Conservation (phyloP, 179 eudicot species). For the Vitellaria paradoxa region DNA sequence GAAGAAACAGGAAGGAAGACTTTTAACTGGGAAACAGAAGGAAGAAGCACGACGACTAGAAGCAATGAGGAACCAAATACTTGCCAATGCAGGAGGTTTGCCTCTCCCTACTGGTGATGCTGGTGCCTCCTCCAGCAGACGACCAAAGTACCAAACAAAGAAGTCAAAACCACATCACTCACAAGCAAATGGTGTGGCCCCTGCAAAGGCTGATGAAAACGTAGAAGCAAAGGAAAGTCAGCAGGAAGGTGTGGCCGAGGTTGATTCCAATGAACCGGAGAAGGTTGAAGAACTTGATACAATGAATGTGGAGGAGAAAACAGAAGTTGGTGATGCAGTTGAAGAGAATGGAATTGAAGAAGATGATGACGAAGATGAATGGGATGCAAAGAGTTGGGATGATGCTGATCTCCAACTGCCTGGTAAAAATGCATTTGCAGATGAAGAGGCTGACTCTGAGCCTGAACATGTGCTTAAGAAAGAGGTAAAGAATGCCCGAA, state of each 20-base stretch:
- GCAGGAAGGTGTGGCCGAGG: slow-evolving; percentile 37
- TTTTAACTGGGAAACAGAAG: slow-evolving; percentile 86
- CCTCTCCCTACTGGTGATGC: slow-evolving; percentile 47
- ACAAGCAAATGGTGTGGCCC: slow-evolving; percentile 42
- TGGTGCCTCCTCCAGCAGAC: slow-evolving; percentile 46
- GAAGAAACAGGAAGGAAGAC: slow-evolving; percentile 77
- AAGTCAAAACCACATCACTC: slow-evolving; percentile 52
- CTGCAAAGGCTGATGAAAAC: slow-evolving; percentile 34
- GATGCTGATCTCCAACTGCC: slow-evolving; percentile 69
- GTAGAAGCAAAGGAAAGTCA: slow-evolving; percentile 37
- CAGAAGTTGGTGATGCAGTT: slow-evolving; percentile 41
- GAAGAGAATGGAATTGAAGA: slow-evolving; percentile 48
- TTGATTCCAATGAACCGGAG: slow-evolving; percentile 46
- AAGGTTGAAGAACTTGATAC: slow-evolving; percentile 41
- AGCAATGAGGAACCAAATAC: slow-evolving; percentile 82
- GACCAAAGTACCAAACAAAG: slow-evolving; percentile 66
- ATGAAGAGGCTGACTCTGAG: slow-evolving; percentile 78
- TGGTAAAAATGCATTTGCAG: slow-evolving; percentile 68
- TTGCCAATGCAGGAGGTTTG: slow-evolving; percentile 47
- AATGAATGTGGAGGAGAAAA: slow-evolving; percentile 30
- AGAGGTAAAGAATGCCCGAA: slow-evolving; percentile 34
- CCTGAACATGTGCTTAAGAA: slow-evolving; percentile 40
- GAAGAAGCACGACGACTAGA: slow-evolving; percentile 78
- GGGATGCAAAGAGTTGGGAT: slow-evolving; percentile 99
- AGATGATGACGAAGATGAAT: slow-evolving; percentile 75